Base-by-base conservation (phyloP, 2,329 filamentous ascomycete genomes). In the Arthrobotrys iridis region DNA sequence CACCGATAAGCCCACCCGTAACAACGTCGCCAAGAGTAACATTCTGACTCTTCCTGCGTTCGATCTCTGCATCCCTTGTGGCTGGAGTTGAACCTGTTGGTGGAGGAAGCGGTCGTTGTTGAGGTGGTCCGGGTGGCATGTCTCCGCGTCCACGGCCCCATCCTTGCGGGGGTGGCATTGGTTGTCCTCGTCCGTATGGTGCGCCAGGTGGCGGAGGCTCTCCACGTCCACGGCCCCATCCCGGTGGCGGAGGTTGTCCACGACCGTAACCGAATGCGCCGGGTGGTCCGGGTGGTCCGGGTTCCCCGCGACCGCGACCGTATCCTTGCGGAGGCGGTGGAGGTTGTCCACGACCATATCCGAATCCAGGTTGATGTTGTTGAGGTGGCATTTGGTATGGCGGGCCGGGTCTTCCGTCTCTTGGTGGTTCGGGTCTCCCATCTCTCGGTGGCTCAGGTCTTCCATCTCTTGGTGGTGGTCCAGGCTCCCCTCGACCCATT, bases 1-100 rank as follows among this genome's bases (percentile, higher is more conserved):
- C 67, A 41, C 46, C 67, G 10, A 45, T 57, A 41, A 64, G 43
- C 22, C 65, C 50, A 43, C 60, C 60, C 20, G 59, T 65, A 10
- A 65, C 59, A n/a, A 73, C 30, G 45, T 64, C 59, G 45, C 52
- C 68, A 33, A 70, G 57, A 4, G 59, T 60, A 52, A 50, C 33
- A 60, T 41, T 41, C 15, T 68, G 68, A 45, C 68, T 73, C 33
- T 66, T 65, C 35, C 52, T 65, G n/a, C 59, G 48, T 20, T 60
- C 57, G 4, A 52, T 43, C 20, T 72, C 67, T 4, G 41, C 48
- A 15, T 73, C 68, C 20, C 68, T 58, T n/a, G 59, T 65, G 20
- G 26, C 46, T 11, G 46, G 28, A n/a, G 22, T 48, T 24, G 46
- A 52, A 13, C 37, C 45, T 13, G 35, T 45, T 6, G 66, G 57